Conservation (phyloP, 2,329 filamentous ascomycete genomes). For the Aspergillus sp. region DNA sequence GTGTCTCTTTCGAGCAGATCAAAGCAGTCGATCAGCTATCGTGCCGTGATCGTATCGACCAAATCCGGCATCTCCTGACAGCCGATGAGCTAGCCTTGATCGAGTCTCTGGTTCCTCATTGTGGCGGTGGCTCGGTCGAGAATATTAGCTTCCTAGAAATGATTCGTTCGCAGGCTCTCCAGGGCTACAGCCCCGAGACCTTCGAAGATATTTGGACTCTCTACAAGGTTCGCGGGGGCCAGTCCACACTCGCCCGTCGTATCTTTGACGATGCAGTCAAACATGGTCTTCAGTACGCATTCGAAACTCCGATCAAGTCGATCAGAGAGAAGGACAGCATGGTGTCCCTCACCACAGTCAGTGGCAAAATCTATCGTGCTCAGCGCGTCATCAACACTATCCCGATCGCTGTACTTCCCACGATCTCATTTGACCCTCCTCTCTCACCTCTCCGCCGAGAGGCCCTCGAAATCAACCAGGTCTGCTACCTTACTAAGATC, state of each 20-base stretch:
- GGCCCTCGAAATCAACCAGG: too few species aligned
- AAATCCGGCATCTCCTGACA: conserved; percentile 14
- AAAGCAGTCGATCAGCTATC: background rate
- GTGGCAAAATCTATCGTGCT: too few species aligned
- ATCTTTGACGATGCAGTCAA: background rate
- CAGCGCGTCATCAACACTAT: too few species aligned
- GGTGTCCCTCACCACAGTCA: too few species aligned
- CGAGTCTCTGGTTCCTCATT: too few species aligned
- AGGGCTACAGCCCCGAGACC: conserved; percentile 22
- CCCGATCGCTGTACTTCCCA: too few species aligned
- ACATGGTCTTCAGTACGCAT: too few species aligned
- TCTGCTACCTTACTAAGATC: too few species aligned
- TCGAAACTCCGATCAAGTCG: background rate
- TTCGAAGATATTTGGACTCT: too few species aligned
- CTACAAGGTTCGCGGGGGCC: conserved; percentile 27
- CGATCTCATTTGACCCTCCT: too few species aligned
- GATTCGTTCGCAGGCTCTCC: conserved; percentile 31
- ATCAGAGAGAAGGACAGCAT: background rate
- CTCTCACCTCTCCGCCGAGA: too few species aligned
- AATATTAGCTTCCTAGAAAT: conserved; percentile 27
- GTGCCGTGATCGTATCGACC: background rate
- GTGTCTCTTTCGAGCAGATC: too few species aligned
- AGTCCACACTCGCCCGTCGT: conserved; percentile 15
- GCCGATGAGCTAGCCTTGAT: background rate
- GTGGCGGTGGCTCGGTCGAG: background rate